Percentiles rank a stretch among this genome's conserved stretches.
Conservation (phyloP, 2,329 filamentous ascomycete genomes). For the Talaromyces islandicus region DNA sequence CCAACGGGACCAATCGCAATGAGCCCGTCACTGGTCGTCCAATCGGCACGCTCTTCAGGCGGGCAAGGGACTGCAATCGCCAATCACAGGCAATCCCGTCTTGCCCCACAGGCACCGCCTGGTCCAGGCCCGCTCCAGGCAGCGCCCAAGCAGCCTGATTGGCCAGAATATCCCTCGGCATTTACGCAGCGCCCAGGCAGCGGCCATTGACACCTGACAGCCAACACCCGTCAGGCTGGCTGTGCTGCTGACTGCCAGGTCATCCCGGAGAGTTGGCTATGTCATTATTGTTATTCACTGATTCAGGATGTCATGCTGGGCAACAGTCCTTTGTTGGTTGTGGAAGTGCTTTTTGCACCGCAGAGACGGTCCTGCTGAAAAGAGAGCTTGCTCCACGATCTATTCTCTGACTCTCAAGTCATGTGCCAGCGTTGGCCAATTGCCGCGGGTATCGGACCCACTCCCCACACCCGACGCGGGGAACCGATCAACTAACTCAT, state of each 20-base stretch:
- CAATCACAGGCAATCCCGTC: background rate
- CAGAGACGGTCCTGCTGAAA: background rate
- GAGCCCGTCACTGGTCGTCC: background rate
- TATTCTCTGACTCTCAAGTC: background rate
- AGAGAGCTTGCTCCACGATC: background rate
- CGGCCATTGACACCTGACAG: background rate
- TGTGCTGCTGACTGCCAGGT: background rate
- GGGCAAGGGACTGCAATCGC: background rate
- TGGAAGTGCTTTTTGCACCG: background rate
- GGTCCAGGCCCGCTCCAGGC: background rate
- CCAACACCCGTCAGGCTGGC: background rate
- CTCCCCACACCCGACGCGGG: background rate
- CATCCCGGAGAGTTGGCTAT: too few relatives aligned
- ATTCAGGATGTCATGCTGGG: background rate
- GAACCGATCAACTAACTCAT: background rate
- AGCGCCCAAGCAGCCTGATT: background rate
- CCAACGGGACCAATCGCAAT: background rate
- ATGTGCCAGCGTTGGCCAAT: background rate
- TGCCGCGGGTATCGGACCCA: background rate
- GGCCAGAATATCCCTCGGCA: background rate
- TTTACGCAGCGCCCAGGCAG: background rate
- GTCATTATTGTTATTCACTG: too few relatives aligned
- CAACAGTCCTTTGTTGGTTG: background rate
- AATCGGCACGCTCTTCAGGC: background rate
- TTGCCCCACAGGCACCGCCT: background rate